These are phyloP conservation scores for Rhytidhysteron rufulum DNA, from an alignment of 2,329 filamentous ascomycete genomes.

Conservation along the genomic window DNA sequence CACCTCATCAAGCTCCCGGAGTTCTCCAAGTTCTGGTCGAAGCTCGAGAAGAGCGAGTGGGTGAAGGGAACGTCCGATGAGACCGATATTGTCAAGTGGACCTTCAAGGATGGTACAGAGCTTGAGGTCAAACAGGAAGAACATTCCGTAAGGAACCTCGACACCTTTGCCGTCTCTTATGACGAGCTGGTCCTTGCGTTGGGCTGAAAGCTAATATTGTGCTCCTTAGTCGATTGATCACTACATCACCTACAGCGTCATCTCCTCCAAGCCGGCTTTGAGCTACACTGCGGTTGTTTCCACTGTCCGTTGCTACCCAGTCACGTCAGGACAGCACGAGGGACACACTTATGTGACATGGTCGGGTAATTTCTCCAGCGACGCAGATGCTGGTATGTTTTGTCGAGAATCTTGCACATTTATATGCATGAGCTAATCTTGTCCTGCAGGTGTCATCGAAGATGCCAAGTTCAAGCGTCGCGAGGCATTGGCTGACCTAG, in stretches of 20 bases:
- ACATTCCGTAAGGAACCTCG: slow-evolving; percentile 56
- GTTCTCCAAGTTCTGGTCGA: slow-evolving; percentile 65
- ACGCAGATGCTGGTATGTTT: slow-evolving; percentile 64
- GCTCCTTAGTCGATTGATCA: slow-evolving; percentile 60
- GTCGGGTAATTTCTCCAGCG: slow-evolving; percentile 66
- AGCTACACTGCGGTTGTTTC: slow-evolving; percentile 64
- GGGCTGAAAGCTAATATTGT: slow-evolving; percentile 5
- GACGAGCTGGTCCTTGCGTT: not conserved
- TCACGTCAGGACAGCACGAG: slow-evolving; percentile 64
- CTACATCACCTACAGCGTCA: slow-evolving; percentile 71
- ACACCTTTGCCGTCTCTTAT: not conserved
- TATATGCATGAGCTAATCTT: not conserved
- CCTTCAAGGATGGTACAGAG: slow-evolving; percentile 65
- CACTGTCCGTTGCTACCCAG: slow-evolving; percentile 61
- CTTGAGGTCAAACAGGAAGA: slow-evolving; percentile 74
- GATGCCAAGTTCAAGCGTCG: slow-evolving; percentile 75
- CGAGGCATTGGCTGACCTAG: slow-evolving; percentile 65
- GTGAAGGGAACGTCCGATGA: slow-evolving; percentile 62
- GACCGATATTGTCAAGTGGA: slow-evolving; percentile 66
- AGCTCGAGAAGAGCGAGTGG: slow-evolving; percentile 58
- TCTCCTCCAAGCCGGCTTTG: slow-evolving; percentile 62
- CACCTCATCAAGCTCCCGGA: slow-evolving; percentile 70
- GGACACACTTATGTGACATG: slow-evolving; percentile 66
- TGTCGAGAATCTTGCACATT: not conserved
- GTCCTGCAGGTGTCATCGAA: slow-evolving; percentile 59